Evolutionary conservation across 768 basidiomycete genomes (phyloP).

Genomic region (Serpula lacrymans): DNA sequence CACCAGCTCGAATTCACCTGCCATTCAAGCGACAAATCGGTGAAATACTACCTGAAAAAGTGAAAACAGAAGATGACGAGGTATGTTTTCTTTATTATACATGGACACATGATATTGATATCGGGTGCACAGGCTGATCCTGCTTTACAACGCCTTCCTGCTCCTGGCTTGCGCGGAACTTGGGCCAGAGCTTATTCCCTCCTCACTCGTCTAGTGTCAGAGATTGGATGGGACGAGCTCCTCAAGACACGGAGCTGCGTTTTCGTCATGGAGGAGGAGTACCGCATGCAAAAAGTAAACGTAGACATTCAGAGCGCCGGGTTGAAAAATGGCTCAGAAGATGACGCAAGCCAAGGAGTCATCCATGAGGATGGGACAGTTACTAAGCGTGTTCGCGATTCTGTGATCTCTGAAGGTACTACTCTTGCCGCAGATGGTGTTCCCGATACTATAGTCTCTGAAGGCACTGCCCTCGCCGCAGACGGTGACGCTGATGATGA

Average conservation of each 20-base stretch:
- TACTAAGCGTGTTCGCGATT: slow-evolving; percentile 15
- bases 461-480: slow-evolving; percentile 24
- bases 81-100: slow-evolving; percentile 31
- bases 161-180: slow-evolving; percentile 91
- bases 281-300: slow-evolving; percentile 92
- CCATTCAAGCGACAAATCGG: slow-evolving; percentile 84
- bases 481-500: slow-evolving; percentile 52
- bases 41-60: slow-evolving; percentile 85
- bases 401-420: slow-evolving; percentile 15
- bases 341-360: slow-evolving; percentile 35
- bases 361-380: slow-evolving; percentile 67
- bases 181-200: slow-evolving; percentile 94
- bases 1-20: slow-evolving; percentile 77
- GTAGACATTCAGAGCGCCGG: slow-evolving; percentile 52
- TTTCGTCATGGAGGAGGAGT: slow-evolving; percentile 99
- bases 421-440: slow-evolving; percentile 21
- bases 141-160: slow-evolving; percentile 90
- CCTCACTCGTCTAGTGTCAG: slow-evolving; percentile 84
- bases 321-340: slow-evolving; percentile 6
- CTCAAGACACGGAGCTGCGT: slow-evolving; percentile 91
- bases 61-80: slow-evolving; percentile 82
- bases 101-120: background rate
- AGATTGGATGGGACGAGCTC: slow-evolving; percentile 98
- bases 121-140: slow-evolving; percentile 70
- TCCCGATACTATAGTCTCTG: slow-evolving; percentile 18